These are phyloP conservation scores for Ogataea pini DNA, from an alignment of 805 yeast genomes.

Conservation along the genomic window DNA sequence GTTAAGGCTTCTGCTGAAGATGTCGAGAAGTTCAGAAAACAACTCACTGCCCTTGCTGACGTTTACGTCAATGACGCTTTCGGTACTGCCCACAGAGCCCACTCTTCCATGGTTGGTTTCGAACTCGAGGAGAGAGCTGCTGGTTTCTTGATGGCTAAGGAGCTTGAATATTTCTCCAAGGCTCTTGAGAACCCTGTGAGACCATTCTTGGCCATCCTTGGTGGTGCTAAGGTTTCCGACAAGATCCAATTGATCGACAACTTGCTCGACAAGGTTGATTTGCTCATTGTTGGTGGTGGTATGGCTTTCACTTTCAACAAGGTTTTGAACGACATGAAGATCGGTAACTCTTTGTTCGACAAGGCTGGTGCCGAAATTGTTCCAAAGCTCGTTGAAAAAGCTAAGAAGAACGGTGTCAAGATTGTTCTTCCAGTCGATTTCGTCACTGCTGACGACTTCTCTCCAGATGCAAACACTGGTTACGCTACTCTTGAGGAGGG, in stretches of 20 bases:
- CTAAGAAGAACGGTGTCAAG: constrained; percentile 93
- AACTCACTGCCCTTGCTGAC: constrained; percentile 91
- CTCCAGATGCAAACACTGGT: constrained; percentile 85
- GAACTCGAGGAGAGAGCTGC: constrained; percentile 95
- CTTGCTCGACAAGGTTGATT: constrained; percentile 92
- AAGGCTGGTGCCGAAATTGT: constrained; percentile 95
- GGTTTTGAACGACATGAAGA: constrained; percentile 78
- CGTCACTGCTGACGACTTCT: constrained; percentile 92
- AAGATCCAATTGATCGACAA: constrained; percentile 98
- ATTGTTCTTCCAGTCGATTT: constrained; percentile 93
- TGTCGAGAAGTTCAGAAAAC: constrained; percentile 84
- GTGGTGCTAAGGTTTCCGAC: constrained; percentile 99
- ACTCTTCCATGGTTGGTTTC: constrained; percentile 98
- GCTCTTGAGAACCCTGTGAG: constrained; percentile 97
- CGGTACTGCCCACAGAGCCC: constrained; percentile 99
- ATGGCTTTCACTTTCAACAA: constrained; percentile 99
- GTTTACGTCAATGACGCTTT: constrained; percentile 98
- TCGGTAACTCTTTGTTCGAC: constrained; percentile 92
- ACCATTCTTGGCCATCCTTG: constrained; percentile 97
- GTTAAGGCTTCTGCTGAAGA: constrained; percentile 86
- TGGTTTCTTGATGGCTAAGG: constrained; percentile 98
- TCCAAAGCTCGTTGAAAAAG: constrained; percentile 89
- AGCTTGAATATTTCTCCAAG: constrained; percentile 94
- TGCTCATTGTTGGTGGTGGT: constrained; percentile 97
- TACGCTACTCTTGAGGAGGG: constrained; percentile 86